Evolutionary conservation across 495 filamentous ascomycete genomes (phyloP), one percentile per base, ranked within the genome.

Genomic region (Haplographium delicatum): DNA sequence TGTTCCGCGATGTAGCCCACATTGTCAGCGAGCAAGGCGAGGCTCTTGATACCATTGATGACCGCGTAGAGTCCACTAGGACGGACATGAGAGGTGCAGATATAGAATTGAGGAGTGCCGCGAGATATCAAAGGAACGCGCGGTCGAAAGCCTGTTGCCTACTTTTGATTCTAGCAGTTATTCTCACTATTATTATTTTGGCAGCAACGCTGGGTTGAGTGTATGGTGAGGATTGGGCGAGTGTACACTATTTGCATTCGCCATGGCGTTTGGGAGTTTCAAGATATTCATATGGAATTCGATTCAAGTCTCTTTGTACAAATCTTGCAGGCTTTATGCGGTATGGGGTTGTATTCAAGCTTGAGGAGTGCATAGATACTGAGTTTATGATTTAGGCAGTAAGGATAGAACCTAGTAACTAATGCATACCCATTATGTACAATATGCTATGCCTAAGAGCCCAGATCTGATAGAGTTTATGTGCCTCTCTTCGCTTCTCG

Each of bases 21-120:
- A 96, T 98, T 58, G 91, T 99, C 30, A 79, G 79, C 56, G 91
- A 95, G 67, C 93, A 99, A 70, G 94, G 93, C 11, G 88, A 86
- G 35, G 78, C 84, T 65, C 73, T 99, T 10, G 88, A 95, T 65
- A 88, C 88, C 42, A 95, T 99, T 60, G 80, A 79, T 53, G 82
- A 84, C 50, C 95, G 96, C 62, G 88, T 96, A 5, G 77, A 91
- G 61, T 82, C 80, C 50, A 86, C 91, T 49, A 78, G 80, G 45
- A 80, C 81, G 26, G 82, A 91, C 59, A 94, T 89, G 4, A 76
- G 78, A 38, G 90, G 89, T 11, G 93, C 93, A 19, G 87, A 94
- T 65, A 66, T 79, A 38, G 91, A 99, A 73, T 68, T 97, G 57
- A 73, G 85, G 41, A 80, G 80, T 53, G 93, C 93, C 22, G 86